Evolutionary conservation across 2,329 filamentous ascomycete genomes (phyloP), one percentile per base, ranked within the genome.

Genomic region (Bretziella fagacearum): DNA sequence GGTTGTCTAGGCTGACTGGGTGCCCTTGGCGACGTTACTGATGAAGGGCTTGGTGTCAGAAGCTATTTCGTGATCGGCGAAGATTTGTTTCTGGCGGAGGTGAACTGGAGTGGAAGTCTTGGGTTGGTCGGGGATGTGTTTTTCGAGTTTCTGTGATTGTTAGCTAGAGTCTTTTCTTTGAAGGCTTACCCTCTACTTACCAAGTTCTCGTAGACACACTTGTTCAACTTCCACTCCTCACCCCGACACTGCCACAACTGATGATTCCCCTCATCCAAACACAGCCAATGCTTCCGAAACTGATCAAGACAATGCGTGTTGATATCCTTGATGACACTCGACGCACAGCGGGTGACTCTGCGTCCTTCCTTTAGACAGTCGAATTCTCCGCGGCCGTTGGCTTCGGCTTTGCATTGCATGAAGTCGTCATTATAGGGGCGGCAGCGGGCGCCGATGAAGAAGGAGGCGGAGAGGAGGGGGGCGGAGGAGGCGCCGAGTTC

Each of bases 371-470:
- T 89, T 74, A 98, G 68, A 67, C 91, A 98, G 56, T 94, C 84
- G 53, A 93, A 65, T 71, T 98, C 91, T 63, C 86, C 91, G 65
- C 76, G 78, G 58, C 91, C 91, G 53, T 84, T 81, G 58, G 85
- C 79, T 67, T 95, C 86, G 56, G 77, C 84, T 80, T 98, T 98
- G 81, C 91, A 98, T 70, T 93, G 84, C 89, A 98, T 98, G 69
- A 82, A 98, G 68, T 98, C 91, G 71, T 98, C 91, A 66, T 96
- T 96, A 73, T 87, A 98, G 49, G 83, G 71, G 63, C 76, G 81
- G 79, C 91, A 98, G 60, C 89, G 81, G 55, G 86, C 87, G 53
- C 91, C 91, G 62, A 98, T 98, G 65, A 96, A 98, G 74, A 84
- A 98, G 45, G 85, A 79, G 26, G 91, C 91, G 54, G 84, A 93